A percentile compares a stretch with the other conserved stretches of the same genome.
These are phyloP conservation scores for Huntiella moniliformis DNA, from an alignment of 2,329 filamentous ascomycete species.

Conservation along the genomic window DNA sequence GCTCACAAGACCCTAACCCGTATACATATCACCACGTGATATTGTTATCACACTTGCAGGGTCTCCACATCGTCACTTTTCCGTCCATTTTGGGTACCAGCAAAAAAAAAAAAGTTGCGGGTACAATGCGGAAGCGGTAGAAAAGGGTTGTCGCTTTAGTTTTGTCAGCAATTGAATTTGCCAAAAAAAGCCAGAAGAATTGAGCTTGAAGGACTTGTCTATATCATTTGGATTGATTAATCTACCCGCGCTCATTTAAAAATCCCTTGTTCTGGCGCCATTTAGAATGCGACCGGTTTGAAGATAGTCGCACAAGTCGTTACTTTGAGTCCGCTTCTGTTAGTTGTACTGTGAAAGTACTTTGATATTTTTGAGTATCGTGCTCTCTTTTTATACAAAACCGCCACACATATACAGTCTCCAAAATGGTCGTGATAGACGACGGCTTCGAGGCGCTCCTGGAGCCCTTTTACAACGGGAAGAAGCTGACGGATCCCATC, in stretches of 20 bases:
- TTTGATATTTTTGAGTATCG: no score
- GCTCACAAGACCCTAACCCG: not conserved
- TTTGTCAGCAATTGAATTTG: no score
- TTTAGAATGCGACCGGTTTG: slow-evolving; percentile 2
- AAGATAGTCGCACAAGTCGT: not conserved
- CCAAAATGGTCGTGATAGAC: slow-evolving; percentile 33
- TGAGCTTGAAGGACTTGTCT: no score
- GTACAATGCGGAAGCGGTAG: no score
- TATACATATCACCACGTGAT: slow-evolving; percentile 10
- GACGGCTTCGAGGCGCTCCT: slow-evolving; percentile 48
- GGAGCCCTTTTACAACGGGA: slow-evolving; percentile 50
- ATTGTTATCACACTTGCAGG: slow-evolving; percentile 10
- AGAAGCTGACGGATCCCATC: slow-evolving; percentile 46
- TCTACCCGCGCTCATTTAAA: no score
- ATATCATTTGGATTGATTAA: no score
- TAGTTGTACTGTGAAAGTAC: no score
- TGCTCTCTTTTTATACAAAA: not conserved
- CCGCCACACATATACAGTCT: not conserved
- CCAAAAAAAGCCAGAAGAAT: no score
- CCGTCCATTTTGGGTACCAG: slow-evolving; percentile 1
- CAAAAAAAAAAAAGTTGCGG: slow-evolving; percentile 7
- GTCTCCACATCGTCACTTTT: slow-evolving; percentile 11
- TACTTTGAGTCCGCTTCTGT: no score
- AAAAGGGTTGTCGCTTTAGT: no score
- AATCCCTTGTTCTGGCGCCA: no score